Evolutionary conservation across 192 early-diverging fungal species (phyloP), one percentile per base, ranked within the genome.

Genomic region (Physocladia obscura): DNA sequence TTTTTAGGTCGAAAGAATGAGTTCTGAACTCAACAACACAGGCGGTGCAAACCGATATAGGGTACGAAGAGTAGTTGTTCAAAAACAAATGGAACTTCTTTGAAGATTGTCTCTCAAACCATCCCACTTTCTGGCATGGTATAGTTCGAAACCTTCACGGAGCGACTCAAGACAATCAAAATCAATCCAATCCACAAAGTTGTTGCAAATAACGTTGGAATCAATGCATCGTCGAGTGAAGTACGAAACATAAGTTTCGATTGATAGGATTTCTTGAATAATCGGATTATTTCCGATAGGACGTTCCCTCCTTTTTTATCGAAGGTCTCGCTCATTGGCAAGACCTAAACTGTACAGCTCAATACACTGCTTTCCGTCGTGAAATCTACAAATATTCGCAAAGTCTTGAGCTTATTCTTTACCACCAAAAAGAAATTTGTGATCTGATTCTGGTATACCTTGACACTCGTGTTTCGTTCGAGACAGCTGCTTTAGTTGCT

Each of bases 331-430:
- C 83, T 22, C 82, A 87, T 60, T 96, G 93, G 92, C 82, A 78
- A 50, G 97, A 99, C 58, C 81, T 94, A n/a, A 97, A 99, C 77
- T 81, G 90, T 64, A 95, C 97, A 2, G 82, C 77, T 34, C 84
- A 91, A 56, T 99, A 93, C 74, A 83, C 82, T 4, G 77, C 76
- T 15, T 93, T 98, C 73, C 70, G 79, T 22, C 77, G 81, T 15
- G 89, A 91, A 4, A 80, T 96, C 26, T 77, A 76, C 47, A 76
- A 80, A 29, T 80, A 86, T 57, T 78, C 84, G 58, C 81, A 89
- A 71, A 91, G 91, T 13, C 79, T 99, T 17, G 87, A 93, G n/a
- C 88, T 91, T 70, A 79, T 99, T 22, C 79, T 99, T 5, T 93
- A 94, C 73, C 93, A 99, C 76, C 94, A 96, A 71, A 85, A 90